Percentiles rank a stretch among this genome's conserved stretches.
Conservation (phyloP, 345 rosid genomes). For the Crucihimalaya himalaica region DNA sequence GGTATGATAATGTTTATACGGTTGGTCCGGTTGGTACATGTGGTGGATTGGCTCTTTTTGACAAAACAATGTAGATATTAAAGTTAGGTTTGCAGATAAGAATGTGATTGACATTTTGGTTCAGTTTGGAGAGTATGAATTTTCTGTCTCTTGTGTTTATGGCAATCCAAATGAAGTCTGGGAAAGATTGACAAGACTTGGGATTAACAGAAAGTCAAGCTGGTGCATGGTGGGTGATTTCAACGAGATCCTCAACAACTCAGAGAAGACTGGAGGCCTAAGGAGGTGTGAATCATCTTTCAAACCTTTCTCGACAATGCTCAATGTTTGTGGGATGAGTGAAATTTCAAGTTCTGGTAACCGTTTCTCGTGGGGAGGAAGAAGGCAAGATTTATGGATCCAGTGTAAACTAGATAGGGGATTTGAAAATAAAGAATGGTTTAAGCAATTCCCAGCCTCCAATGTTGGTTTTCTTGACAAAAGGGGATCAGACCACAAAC, state of each 20-base stretch:
- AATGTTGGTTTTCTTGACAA: too few species aligned
- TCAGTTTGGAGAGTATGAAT: background rate
- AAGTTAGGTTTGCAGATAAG: rapidly evolving
- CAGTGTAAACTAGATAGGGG: too few species aligned
- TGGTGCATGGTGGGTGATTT: too few species aligned
- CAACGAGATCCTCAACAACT: too few species aligned
- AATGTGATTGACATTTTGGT: rapidly evolving
- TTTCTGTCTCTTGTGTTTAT: too few species aligned
- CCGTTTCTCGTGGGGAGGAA: too few species aligned
- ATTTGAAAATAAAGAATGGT: too few species aligned
- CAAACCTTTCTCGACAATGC: rapidly evolving
- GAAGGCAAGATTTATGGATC: rapidly evolving
- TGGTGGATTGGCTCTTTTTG: background rate
- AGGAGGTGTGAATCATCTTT: rapidly evolving
- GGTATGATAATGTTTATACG: background rate
- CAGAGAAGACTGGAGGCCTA: rapidly evolving
- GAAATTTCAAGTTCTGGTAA: too few species aligned
- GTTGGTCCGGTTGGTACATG: background rate
- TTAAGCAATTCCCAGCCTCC: rapidly evolving
- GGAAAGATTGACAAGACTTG: too few species aligned
- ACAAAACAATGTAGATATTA: background rate
- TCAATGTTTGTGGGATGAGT: rapidly evolving
- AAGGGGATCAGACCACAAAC: too few species aligned
- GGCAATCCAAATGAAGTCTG: too few species aligned
- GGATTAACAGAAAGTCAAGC: too few species aligned